Percentiles rank a stretch among this genome's conserved stretches.
These are phyloP conservation scores for Aspergillus ochraceoroseus DNA, from an alignment of 2,329 filamentous ascomycete species.

Conservation along the genomic window DNA sequence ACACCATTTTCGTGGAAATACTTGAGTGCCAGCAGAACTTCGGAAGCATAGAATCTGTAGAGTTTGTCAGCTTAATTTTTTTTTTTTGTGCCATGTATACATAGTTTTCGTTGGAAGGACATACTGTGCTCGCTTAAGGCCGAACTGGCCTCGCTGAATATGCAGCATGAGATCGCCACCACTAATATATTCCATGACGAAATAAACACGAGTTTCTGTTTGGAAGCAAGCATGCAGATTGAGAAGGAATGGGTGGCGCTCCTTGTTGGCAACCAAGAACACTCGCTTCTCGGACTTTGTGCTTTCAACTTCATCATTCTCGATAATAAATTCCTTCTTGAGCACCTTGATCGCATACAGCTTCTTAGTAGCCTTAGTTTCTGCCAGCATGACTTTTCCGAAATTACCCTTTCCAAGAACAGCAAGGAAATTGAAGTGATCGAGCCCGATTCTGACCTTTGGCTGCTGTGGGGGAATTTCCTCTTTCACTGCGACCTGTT, in stretches of 20 bases:
- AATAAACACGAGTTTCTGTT: constrained; percentile 96
- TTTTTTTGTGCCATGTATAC: background rate
- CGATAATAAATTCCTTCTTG: constrained; percentile 99
- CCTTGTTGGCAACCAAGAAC: constrained; percentile 93
- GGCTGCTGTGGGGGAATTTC: constrained; percentile 30
- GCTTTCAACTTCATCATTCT: constrained; percentile 98
- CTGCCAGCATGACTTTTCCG: constrained; percentile 98
- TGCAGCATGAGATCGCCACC: constrained; percentile 98
- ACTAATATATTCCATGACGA: constrained; percentile 99
- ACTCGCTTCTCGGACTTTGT: constrained; percentile 96
- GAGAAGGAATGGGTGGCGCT: constrained; percentile 90
- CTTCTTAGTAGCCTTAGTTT: constrained; percentile 87
- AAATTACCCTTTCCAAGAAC: constrained; percentile 99
- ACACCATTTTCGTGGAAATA: constrained; percentile 99
- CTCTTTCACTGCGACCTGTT: constrained; percentile 27
- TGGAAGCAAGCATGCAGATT: constrained; percentile 98
- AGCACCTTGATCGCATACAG: constrained; percentile 98
- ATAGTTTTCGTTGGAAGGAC: constrained; percentile 34
- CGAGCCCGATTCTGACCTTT: constrained; percentile 73
- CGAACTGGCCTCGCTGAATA: constrained; percentile 94
- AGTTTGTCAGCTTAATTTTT: background rate
- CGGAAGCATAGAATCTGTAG: constrained; percentile 83
- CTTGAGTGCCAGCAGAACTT: constrained; percentile 94
- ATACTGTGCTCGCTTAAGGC: constrained; percentile 90
- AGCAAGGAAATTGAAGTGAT: constrained; percentile 98